phyloP scores from a whole-genome alignment of 768 basidiomycete species.

The Suillus brevipes region DNA sequence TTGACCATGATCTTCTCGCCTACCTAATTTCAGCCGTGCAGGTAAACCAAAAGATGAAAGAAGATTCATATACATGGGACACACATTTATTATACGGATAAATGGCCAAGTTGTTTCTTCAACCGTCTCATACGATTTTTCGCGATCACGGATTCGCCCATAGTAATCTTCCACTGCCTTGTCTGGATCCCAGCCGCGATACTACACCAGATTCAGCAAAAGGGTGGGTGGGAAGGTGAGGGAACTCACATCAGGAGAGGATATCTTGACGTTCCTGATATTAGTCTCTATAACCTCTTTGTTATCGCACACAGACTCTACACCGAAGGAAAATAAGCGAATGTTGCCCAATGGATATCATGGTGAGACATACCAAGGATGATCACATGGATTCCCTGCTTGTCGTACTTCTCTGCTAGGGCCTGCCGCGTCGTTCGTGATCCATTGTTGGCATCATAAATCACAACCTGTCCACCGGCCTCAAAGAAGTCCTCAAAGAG shows the following conservation, averaged over 20 bases:
- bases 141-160: conserved; percentile 82
- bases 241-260: conserved; percentile 87
- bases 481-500: conserved; percentile 88
- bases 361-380: conserved; percentile 66
- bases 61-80: not conserved
- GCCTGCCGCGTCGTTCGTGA: conserved; percentile 62
- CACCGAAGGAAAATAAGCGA: conserved; percentile 9
- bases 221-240: not conserved
- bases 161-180: conserved; percentile 92
- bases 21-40: conserved; percentile 47
- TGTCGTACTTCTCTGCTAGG: conserved; percentile 83
- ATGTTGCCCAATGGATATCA: not conserved
- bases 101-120: conserved; percentile 91
- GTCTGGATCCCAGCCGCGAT: conserved; percentile 91
- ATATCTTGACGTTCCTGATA: conserved; percentile 96
- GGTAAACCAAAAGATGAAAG: conserved; percentile 13
- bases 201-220: conserved; percentile 49
- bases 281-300: conserved; percentile 92
- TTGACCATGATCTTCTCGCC: conserved; percentile 97
- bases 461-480: conserved; percentile 89
- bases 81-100: conserved; percentile 90
- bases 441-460: conserved; percentile 98
- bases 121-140: conserved; percentile 85
- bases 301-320: conserved; percentile 91
- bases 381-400: conserved; percentile 87